Conservation (phyloP, 208 protist genomes). For the Trypanosoma melophagium region DNA sequence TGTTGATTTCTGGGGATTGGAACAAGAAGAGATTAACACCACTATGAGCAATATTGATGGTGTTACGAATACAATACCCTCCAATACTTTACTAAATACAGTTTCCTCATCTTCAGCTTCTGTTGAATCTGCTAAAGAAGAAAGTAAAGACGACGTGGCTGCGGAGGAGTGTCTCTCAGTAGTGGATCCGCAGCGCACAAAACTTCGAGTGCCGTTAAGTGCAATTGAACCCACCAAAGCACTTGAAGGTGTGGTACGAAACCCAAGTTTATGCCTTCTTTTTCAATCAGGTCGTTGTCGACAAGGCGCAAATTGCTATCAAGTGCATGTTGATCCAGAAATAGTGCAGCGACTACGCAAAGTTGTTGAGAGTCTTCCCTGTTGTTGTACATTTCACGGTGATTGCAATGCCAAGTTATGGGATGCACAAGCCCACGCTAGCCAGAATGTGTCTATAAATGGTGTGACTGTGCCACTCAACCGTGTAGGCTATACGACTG, state of each 20-base stretch:
- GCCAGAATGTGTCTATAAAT: constrained; percentile 15
- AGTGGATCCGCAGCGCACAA: constrained; percentile 74
- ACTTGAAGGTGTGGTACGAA: constrained; percentile 39
- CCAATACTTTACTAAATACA: neutral
- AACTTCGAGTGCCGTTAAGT: constrained; percentile 61
- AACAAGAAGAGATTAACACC: neutral
- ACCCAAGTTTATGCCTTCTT: constrained; percentile 80
- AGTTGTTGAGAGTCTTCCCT: constrained; percentile 58
- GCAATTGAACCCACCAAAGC: constrained; percentile 67
- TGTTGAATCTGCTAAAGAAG: neutral
- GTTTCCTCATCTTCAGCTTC: neutral
- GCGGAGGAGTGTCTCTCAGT: constrained; percentile 38
- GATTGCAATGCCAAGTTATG: constrained; percentile 52
- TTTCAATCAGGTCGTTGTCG: constrained; percentile 66
- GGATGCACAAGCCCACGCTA: constrained; percentile 22
- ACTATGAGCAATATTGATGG: neutral
- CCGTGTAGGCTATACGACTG: constrained; percentile 64
- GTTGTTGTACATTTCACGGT: constrained; percentile 73
- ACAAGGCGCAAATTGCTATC: constrained; percentile 69
- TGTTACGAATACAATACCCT: neutral
- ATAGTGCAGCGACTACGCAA: constrained; percentile 54
- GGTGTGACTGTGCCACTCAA: constrained; percentile 38
- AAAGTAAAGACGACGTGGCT: constrained; percentile 5
- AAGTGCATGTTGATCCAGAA: constrained; percentile 70
- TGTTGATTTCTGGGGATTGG: constrained; percentile 4